A percentile compares a stretch with the other conserved stretches of the same genome.
Evolutionary conservation across 2,329 filamentous ascomycete species (phyloP).

Genomic region (Teratosphaeriaceae sp.): DNA sequence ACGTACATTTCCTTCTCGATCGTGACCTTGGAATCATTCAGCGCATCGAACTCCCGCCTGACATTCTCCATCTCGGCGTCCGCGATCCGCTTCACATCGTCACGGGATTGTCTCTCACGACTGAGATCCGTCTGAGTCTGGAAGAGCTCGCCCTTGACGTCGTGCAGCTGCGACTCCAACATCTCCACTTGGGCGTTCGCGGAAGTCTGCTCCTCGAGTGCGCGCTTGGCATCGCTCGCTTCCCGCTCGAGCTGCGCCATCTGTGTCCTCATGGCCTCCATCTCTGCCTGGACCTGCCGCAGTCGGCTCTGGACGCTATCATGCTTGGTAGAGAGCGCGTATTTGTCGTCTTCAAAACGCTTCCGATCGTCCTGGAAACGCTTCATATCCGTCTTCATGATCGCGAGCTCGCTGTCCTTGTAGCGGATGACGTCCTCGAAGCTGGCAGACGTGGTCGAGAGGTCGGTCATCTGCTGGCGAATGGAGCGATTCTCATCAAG

Average conservation of each 20-base stretch:
- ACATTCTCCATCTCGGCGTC: slow-evolving; percentile 81
- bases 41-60: slow-evolving; percentile 73
- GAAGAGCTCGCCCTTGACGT: slow-evolving; percentile 79
- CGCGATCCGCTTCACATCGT: slow-evolving; percentile 84
- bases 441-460: slow-evolving; percentile 86
- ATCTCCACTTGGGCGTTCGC: slow-evolving; percentile 86
- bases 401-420: slow-evolving; percentile 86
- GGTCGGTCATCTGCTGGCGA: slow-evolving; percentile 75
- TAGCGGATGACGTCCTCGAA: slow-evolving; percentile 90
- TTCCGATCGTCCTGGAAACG: slow-evolving; percentile 76
- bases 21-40: slow-evolving; percentile 92
- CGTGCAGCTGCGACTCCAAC: slow-evolving; percentile 78
- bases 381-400: slow-evolving; percentile 78
- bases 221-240: slow-evolving; percentile 75
- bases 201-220: slow-evolving; percentile 81
- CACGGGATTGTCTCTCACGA: slow-evolving; percentile 83
- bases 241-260: slow-evolving; percentile 81
- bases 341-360: slow-evolving; percentile 71
- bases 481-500: slow-evolving; percentile 74
- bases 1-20: slow-evolving; percentile 98
- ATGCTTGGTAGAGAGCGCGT: slow-evolving; percentile 64
- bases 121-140: slow-evolving; percentile 82
- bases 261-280: slow-evolving; percentile 78
- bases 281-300: slow-evolving; percentile 78
- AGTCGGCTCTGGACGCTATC: slow-evolving; percentile 70